These are phyloP conservation scores for Ramalina peruviana DNA, from an alignment of 495 filamentous ascomycete species.

Conservation along the genomic window DNA sequence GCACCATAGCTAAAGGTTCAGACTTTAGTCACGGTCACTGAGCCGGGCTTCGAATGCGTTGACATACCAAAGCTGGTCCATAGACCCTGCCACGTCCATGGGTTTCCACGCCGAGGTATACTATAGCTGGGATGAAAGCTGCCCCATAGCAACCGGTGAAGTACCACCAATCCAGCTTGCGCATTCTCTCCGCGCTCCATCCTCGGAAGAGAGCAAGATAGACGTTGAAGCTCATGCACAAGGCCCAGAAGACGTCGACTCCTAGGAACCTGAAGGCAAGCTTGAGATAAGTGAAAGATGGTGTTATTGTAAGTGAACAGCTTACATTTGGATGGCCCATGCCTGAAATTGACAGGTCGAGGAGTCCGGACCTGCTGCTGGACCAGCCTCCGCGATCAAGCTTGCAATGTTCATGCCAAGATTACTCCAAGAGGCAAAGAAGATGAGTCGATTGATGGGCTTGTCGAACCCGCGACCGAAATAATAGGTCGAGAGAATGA, in stretches of 20 bases:
- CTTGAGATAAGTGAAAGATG: constrained; percentile 5
- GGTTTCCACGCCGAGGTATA: constrained; percentile 49
- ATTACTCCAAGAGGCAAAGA: constrained; percentile 78
- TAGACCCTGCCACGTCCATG: constrained; percentile 43
- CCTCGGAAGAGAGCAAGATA: constrained; percentile 74
- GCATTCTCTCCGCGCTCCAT: constrained; percentile 53
- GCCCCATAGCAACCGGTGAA: constrained; percentile 59
- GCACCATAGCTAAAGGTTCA: constrained; percentile 51
- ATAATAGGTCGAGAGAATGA: constrained; percentile 62
- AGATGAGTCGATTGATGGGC: constrained; percentile 80
- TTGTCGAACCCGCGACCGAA: constrained; percentile 50
- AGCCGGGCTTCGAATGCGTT: too few species aligned
- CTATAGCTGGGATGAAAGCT: constrained; percentile 55
- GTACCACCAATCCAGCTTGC: constrained; percentile 59
- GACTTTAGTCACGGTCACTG: too few species aligned
- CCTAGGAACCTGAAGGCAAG: constrained; percentile 49
- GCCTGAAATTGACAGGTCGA: constrained; percentile 62
- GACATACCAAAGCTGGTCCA: constrained; percentile 51
- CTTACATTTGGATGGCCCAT: constrained; percentile 63
- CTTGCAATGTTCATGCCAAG: constrained; percentile 69
- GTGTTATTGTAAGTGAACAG: neutral
- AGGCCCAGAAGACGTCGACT: constrained; percentile 66
- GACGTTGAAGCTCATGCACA: constrained; percentile 82
- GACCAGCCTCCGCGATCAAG: constrained; percentile 50
- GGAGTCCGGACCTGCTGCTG: constrained; percentile 27